Base-by-base conservation (phyloP, 2,329 filamentous ascomycete species). In the Colletotrichum lindemuthianum region DNA sequence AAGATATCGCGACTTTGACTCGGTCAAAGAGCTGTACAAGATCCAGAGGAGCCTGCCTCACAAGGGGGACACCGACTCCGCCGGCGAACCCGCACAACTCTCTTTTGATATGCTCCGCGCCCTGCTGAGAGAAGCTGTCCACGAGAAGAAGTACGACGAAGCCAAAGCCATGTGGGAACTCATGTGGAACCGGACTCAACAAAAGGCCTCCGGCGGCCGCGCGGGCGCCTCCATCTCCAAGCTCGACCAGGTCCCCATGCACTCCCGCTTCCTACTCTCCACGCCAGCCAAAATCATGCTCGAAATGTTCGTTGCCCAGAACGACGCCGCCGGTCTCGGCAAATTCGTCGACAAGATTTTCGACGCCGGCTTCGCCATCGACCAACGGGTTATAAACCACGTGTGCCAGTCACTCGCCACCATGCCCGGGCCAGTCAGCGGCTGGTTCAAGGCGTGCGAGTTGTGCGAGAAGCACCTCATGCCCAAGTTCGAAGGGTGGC, bases 401-500 rank as follows among this genome's bases (percentile, higher is more conserved):
- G 89, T 92, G 68, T 84, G 97, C 59, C 87, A 90, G 70, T 77
- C 84, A 54, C 86, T 97, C 34, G 86, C 88, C 32, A 79, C 82
- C 12, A 81, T 88, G 58, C 24, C 24, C 24, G 24, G 24, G 24
- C 24, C 24, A 24, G 5, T 24, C 24, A 83, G 84, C 49, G 82
- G 84, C 49, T 84, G 85, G 70, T 77, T 86, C 51, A 82, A 90
- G 16, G 93, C 93, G 41, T 97, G 96, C 77, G 73, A 79, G 24
- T 78, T 89, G 55, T 95, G 92, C 73, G 95, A 98, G 78, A 78
- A 82, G 33, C 86, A 88, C 65, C 88, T 98, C 59, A 96, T 97
- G 86, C 84, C 86, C 1, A 82, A 86, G 39, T 97, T 93, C 86
- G 85, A 86, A 10, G 92, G 93, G 32, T 97, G 93, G 92, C 67